Base-by-base conservation (phyloP, 495 filamentous ascomycete genomes). In the Parmelia sp. region DNA sequence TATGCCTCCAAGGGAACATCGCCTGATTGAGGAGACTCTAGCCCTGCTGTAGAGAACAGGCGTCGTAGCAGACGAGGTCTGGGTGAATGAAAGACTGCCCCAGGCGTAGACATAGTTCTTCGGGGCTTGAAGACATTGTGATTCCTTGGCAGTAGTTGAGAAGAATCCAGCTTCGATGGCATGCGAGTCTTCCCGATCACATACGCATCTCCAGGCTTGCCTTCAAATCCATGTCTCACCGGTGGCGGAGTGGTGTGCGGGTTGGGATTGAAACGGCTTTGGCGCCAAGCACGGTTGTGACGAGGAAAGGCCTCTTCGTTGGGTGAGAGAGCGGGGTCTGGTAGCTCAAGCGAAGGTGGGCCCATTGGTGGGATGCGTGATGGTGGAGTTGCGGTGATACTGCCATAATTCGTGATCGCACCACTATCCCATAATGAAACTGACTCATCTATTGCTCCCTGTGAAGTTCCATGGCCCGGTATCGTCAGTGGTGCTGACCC, bases 321-420 rank as follows among this genome's bases (percentile, higher is more conserved):
- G 31, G 74, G 68, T 40, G 73, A 69, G 44, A 92, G 76, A 8
- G 90, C 90, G 21, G 92, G 89, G 57, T 82, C 89, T 1, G 92
- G 92, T 17, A 96, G 80, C 67, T 88, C 83, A 8, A 87, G 79
- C 2, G 74, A 80, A 25, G 77, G 80, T n/a, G 76, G 73, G 37
- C 79, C 77, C 29, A 76, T 76, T 31, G 68, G 71, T 21, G 64
- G 67, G 19, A 63, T 59, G 10, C 67, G 61, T 31, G 68, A 66
- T n/a, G 85, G 84, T 0, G 88, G 87, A 17, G 86, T 85, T 4
- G 83, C 79, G 7, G 86, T 75, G 59, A 95, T 89, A 73, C 90
- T 93, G 25, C 90, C 91, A 82, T 94, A 95, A 45, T 75, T 83
- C 21, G 71, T 71, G 9, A 71, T 57, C 19, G 57, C 63, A 35